A percentile compares a stretch with the other conserved stretches of the same genome.
phyloP scores from a whole-genome alignment of 495 filamentous ascomycete genomes.

The Podospora pseudoanserina region DNA sequence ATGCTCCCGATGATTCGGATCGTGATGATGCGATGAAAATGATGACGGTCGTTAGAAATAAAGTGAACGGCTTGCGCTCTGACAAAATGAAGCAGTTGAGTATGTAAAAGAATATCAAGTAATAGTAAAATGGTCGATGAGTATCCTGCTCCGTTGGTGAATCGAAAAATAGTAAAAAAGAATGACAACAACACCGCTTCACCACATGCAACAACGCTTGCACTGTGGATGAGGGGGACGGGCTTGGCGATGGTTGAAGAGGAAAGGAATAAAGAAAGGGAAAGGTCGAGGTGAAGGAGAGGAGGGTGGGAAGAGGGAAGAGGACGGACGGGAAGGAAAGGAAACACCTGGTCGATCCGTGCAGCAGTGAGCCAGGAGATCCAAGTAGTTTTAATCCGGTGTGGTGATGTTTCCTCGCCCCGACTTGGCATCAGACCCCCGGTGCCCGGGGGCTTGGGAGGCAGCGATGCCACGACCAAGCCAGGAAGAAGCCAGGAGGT shows the following conservation, averaged over 20 bases:
- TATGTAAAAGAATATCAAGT: not conserved
- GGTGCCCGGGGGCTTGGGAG: not conserved
- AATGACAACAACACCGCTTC: conserved; percentile 8
- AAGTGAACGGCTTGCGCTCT: conserved; percentile 8
- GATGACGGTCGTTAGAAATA: not conserved
- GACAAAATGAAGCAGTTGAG: conserved; percentile 1
- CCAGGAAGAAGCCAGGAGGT: not conserved
- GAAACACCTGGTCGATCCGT: conserved; percentile 12
- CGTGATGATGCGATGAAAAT: not conserved
- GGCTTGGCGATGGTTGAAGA: conserved; percentile 11
- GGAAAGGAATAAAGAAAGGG: not conserved
- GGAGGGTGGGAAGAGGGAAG: not conserved
- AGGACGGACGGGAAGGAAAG: not conserved
- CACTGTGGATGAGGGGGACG: conserved; percentile 2
- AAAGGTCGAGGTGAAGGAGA: not conserved
- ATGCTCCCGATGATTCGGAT: not conserved
- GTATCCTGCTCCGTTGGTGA: conserved; percentile 10
- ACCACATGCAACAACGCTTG: conserved; percentile 6
- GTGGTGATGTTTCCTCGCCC: conserved; percentile 12
- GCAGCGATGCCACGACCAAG: not conserved
- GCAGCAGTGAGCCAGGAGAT: conserved; percentile 10
- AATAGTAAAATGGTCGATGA: not conserved
- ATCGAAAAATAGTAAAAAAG: conserved; percentile 8
- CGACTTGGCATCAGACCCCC: conserved; percentile 10
- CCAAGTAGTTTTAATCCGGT: conserved; percentile 9